Conservation (phyloP, 1,139 yeast genomes). For the Candida tetrigidarum region DNA sequence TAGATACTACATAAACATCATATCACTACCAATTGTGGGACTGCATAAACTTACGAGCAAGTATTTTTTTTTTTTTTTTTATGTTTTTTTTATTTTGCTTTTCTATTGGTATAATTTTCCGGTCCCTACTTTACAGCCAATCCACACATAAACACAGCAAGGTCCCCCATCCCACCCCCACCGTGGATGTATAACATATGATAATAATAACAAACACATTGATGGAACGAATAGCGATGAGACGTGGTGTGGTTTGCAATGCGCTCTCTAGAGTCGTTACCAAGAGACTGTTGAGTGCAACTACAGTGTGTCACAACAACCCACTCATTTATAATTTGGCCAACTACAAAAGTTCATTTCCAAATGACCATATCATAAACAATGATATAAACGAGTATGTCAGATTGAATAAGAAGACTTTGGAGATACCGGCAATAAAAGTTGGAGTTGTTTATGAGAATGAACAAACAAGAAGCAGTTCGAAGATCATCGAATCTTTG, state of each 20-base stretch:
- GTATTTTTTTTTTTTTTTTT: too few species aligned
- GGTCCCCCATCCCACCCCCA: neutral
- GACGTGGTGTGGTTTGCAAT: neutral
- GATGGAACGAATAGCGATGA: neutral
- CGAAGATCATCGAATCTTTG: constrained; percentile 38
- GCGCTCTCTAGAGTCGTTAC: neutral
- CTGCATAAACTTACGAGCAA: too few species aligned
- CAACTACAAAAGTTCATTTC: constrained; percentile 25
- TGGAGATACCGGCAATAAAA: constrained; percentile 19
- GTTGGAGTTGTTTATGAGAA: constrained; percentile 39
- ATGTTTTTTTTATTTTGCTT: too few species aligned
- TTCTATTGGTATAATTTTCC: neutral
- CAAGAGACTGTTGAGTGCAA: neutral
- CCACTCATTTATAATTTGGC: constrained; percentile 16
- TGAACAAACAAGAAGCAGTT: constrained; percentile 21
- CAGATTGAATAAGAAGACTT: constrained; percentile 10
- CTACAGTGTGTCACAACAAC: constrained; percentile 4
- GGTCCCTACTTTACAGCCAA: neutral
- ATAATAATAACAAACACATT: neutral
- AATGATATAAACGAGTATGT: constrained; percentile 23
- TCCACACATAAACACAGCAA: neutral
- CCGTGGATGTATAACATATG: too few species aligned
- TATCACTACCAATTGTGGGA: too few species aligned
- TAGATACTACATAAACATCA: too few species aligned
- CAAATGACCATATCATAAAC: constrained; percentile 28